phyloP scores from a whole-genome alignment of 2,329 filamentous ascomycete species.

The Hypoxylon sp. region DNA sequence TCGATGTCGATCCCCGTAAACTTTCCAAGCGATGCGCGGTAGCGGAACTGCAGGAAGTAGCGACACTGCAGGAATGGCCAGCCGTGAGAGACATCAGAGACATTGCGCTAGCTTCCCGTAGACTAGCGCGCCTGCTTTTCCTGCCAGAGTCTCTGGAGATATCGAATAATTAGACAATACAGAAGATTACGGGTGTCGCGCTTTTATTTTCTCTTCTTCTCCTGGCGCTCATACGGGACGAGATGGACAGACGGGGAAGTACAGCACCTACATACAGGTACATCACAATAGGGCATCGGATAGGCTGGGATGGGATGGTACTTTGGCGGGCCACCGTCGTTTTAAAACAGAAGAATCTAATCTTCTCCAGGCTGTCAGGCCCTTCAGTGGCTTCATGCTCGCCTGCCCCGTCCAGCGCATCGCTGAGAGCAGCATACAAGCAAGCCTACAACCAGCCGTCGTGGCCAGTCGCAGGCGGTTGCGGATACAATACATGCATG shows the following conservation, averaged over 20 bases:
- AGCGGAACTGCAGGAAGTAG: constrained; percentile 26
- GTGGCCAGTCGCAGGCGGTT: constrained; percentile 18
- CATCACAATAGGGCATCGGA: constrained; percentile 4
- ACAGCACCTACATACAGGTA: too few species aligned
- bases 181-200: background rate
- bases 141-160: background rate
- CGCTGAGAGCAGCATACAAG: constrained; percentile 32
- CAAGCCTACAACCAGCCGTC: too few species aligned
- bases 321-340: constrained; percentile 19
- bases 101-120: constrained; percentile 12
- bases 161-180: background rate
- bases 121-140: background rate
- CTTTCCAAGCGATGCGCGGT: constrained; percentile 27
- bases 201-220: background rate
- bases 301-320: constrained; percentile 5
- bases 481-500: too few species aligned
- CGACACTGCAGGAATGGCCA: constrained; percentile 31
- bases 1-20: constrained; percentile 32
- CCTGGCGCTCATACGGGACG: too few species aligned
- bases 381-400: constrained; percentile 31
- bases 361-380: constrained; percentile 5
- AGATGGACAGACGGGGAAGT: too few species aligned
- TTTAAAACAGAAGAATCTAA: background rate
- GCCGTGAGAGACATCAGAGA: constrained; percentile 21
- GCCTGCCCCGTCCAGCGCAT: constrained; percentile 33